Evolutionary conservation across 768 basidiomycete genomes (phyloP).

Genomic region (Rhodosporidiobolus sp.): DNA sequence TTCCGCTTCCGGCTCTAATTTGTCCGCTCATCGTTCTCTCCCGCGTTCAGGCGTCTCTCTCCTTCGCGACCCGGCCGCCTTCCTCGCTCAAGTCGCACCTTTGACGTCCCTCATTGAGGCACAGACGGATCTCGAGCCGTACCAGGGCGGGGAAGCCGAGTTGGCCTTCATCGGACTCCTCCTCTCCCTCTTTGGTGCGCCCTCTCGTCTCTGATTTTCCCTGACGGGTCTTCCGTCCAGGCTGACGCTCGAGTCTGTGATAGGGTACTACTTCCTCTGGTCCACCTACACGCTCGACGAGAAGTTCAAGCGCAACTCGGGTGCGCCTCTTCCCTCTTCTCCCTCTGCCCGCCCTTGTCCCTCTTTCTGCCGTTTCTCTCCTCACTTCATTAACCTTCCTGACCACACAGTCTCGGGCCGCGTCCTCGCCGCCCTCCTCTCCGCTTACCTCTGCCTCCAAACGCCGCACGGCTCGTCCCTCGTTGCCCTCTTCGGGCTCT

Average conservation of each 20-base stretch:
- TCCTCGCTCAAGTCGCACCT: background rate
- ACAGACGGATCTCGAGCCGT: background rate
- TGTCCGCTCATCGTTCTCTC: no score
- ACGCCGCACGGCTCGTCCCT: constrained; percentile 7
- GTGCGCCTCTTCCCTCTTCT: background rate
- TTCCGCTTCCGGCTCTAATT: no score
- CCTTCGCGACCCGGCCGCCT: background rate
- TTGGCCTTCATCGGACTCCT: background rate
- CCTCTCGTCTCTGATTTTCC: no score
- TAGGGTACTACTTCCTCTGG: constrained; percentile 14
- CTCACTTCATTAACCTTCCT: no score
- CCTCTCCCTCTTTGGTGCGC: background rate
- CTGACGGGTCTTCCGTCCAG: background rate
- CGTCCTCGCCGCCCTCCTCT: background rate
- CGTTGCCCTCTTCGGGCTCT: constrained; percentile 8
- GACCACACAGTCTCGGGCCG: constrained; percentile 14
- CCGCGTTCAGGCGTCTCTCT: no score
- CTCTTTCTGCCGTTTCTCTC: background rate
- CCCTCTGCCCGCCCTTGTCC: background rate
- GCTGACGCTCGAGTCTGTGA: background rate
- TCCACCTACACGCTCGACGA: constrained; percentile 23
- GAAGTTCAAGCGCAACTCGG: constrained; percentile 28
- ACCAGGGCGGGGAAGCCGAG: background rate
- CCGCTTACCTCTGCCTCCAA: background rate
- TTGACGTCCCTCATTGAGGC: background rate